phyloP scores from a whole-genome alignment of 2,329 filamentous ascomycete species.

The Ascosphaera acerosa region DNA sequence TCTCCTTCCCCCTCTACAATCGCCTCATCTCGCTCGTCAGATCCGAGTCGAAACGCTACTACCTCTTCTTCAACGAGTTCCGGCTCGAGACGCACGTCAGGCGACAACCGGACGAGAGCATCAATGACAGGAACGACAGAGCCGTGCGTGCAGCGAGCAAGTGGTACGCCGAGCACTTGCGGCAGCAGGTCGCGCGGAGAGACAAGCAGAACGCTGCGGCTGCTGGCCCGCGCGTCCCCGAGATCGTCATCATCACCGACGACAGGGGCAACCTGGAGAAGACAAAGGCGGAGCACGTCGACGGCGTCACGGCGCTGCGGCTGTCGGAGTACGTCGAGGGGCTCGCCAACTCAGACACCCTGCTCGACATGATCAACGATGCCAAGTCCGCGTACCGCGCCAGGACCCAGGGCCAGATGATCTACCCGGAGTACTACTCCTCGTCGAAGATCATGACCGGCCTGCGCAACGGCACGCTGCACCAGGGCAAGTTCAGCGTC shows the following conservation, averaged over 20 bases:
- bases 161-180: constrained; percentile 75
- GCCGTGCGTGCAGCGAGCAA: constrained; percentile 64
- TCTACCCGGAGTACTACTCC: constrained; percentile 77
- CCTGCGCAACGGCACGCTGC: constrained; percentile 62
- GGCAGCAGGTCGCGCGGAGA: constrained; percentile 24
- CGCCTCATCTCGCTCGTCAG: constrained; percentile 73
- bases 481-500: constrained; percentile 88
- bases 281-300: constrained; percentile 42
- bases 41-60: constrained; percentile 91
- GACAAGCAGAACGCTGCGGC: constrained; percentile 27
- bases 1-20: constrained; percentile 85
- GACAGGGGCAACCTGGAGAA: constrained; percentile 71
- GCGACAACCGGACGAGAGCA: constrained; percentile 50
- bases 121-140: constrained; percentile 92
- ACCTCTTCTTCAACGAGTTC: constrained; percentile 98
- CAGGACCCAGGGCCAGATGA: constrained; percentile 38
- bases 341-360: constrained; percentile 56
- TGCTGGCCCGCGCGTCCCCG: constrained; percentile 30
- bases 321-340: constrained; percentile 56
- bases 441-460: constrained; percentile 88
- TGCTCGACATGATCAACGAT: constrained; percentile 84
- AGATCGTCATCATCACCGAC: constrained; percentile 81
- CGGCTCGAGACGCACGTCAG: constrained; percentile 69
- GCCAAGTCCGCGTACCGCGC: constrained; percentile 40
- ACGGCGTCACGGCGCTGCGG: constrained; percentile 41